Conservation (phyloP, 192 early-diverging fungal species). For the Coemansia sp. region DNA sequence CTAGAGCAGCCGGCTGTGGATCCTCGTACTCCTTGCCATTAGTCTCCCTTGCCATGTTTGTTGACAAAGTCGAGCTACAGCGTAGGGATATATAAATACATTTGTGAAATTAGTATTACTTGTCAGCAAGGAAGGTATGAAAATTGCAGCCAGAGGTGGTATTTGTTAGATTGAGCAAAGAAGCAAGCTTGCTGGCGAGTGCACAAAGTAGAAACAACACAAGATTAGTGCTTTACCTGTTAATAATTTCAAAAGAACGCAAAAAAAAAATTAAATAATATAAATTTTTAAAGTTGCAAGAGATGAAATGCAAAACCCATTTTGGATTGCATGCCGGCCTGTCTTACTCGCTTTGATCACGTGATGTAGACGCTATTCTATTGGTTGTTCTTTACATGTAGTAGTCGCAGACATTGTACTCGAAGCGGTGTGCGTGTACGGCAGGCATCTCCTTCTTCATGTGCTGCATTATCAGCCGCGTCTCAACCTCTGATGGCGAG, state of each 20-base stretch:
- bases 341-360: background rate
- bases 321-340: background rate
- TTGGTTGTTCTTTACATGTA: slow-evolving; percentile 8
- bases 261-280: too few species aligned
- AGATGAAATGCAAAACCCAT: background rate
- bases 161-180: too few species aligned
- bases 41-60: background rate
- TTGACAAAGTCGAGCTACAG: background rate
- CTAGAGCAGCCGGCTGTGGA: background rate
- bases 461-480: slow-evolving; percentile 50
- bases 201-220: too few species aligned
- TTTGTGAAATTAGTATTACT: background rate
- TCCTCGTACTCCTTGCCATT: background rate
- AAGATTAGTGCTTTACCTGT: too few species aligned
- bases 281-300: too few species aligned
- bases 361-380: background rate
- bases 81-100: background rate
- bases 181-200: too few species aligned
- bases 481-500: slow-evolving; percentile 52
- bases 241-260: too few species aligned
- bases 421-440: slow-evolving; percentile 45
- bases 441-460: slow-evolving; percentile 53
- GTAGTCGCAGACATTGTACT: slow-evolving; percentile 46
- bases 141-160: too few species aligned
- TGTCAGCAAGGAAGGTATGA: too few species aligned